A percentile compares a stretch with the other conserved stretches of the same genome.
Conservation (phyloP, 2,329 filamentous ascomycete genomes). For the Colletotrichum sp. region DNA sequence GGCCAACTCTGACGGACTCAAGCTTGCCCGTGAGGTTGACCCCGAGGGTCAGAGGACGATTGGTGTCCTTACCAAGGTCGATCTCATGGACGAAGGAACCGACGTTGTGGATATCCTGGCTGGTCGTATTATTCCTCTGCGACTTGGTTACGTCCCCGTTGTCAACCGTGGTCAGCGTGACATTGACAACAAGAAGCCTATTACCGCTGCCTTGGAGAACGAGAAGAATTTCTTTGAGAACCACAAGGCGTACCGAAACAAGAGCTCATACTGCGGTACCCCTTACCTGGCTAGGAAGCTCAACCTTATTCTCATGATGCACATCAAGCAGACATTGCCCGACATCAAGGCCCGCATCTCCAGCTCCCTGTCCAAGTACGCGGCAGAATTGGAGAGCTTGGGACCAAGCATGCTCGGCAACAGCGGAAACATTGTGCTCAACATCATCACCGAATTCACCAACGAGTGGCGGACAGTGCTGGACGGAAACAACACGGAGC, state of each 20-base stretch:
- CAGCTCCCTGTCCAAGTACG: slow-evolving; percentile 93
- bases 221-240: slow-evolving; percentile 98
- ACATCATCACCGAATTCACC: slow-evolving; percentile 98
- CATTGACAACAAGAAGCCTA: slow-evolving; percentile 97
- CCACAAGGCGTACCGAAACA: slow-evolving; percentile 98
- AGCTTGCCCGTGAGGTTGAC: slow-evolving; percentile 95
- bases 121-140: slow-evolving; percentile 93
- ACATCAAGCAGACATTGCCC: slow-evolving; percentile 98
- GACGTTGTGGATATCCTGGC: slow-evolving; percentile 99
- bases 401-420: slow-evolving; percentile 96
- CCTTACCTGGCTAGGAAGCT: slow-evolving; percentile 96
- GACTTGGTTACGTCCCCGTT: slow-evolving; percentile 94
- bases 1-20: slow-evolving; percentile 97
- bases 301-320: slow-evolving; percentile 99
- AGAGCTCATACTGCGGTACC: slow-evolving; percentile 97
- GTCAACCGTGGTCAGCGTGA: slow-evolving; percentile 98
- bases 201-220: slow-evolving; percentile 86
- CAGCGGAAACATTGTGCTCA: slow-evolving; percentile 93
- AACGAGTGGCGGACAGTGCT: slow-evolving; percentile 97
- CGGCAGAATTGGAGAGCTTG: slow-evolving; percentile 77
- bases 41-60: slow-evolving; percentile 98
- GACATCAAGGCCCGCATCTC: slow-evolving; percentile 98
- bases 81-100: slow-evolving; percentile 98
- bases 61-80: slow-evolving; percentile 97
- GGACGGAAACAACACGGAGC: slow-evolving; percentile 94